Percentiles rank a stretch among this genome's conserved stretches.
phyloP scores from a whole-genome alignment of 2,329 filamentous ascomycete species.

The Pseudogymnoascus sp. region DNA sequence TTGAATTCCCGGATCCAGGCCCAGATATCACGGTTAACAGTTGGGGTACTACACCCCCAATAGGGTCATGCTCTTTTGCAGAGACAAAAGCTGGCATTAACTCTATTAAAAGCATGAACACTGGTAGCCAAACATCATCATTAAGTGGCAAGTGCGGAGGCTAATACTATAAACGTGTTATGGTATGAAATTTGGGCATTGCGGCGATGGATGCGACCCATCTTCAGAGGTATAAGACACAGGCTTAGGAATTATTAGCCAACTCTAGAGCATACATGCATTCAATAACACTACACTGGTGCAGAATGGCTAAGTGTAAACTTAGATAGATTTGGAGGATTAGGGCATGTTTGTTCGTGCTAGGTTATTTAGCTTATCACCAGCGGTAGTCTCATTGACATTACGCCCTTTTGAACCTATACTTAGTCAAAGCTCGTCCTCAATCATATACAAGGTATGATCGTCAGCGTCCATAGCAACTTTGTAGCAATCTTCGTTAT shows the following conservation, averaged over 20 bases:
- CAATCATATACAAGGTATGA: conserved; percentile 15
- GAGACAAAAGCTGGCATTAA: background rate
- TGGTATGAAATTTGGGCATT: background rate
- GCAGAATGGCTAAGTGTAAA: background rate
- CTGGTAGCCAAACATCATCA: background rate
- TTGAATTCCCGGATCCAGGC: conserved; percentile 49
- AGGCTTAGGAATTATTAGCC: background rate
- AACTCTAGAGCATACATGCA: background rate
- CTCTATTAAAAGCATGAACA: background rate
- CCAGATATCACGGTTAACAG: conserved; percentile 25
- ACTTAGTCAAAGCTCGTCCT: background rate
- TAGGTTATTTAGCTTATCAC: background rate
- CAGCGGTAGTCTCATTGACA: background rate
- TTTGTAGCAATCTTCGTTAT: conserved; percentile 13
- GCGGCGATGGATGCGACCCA: background rate
- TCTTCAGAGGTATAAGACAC: background rate
- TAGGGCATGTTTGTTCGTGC: background rate
- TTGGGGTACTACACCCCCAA: background rate
- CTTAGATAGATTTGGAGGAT: background rate
- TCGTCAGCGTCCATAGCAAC: conserved; percentile 13
- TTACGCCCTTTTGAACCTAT: background rate
- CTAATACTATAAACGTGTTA: background rate
- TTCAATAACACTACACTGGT: background rate
- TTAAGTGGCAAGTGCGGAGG: background rate
- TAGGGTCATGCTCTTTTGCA: background rate